Conservation (phyloP, 2,329 filamentous ascomycete genomes). For the Cordyceps tenuipes region DNA sequence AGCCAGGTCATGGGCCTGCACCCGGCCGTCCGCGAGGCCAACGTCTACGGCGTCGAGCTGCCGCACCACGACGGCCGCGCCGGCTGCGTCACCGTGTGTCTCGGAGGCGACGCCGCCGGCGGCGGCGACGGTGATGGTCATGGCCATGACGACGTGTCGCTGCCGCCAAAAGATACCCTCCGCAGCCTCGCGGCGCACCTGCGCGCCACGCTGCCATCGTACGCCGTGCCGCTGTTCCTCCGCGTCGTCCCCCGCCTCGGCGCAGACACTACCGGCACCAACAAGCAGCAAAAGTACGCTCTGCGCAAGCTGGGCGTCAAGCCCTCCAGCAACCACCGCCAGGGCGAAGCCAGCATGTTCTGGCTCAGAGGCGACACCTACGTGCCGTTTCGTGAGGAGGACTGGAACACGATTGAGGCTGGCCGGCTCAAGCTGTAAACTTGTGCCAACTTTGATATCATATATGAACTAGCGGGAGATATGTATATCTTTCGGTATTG, state of each 20-base stretch:
- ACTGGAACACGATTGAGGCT: constrained; percentile 60
- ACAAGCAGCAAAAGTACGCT: constrained; percentile 77
- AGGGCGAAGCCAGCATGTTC: constrained; percentile 38
- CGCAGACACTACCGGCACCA: constrained; percentile 67
- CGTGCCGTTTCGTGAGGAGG: constrained; percentile 52
- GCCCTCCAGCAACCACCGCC: constrained; percentile 29
- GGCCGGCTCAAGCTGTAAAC: constrained; percentile 63
- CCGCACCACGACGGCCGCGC: constrained; percentile 78
- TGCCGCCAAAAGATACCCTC: constrained; percentile 50
- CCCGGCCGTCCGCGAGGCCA: constrained; percentile 63
- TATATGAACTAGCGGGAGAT: not conserved
- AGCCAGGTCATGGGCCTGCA: constrained; percentile 62
- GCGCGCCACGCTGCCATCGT: constrained; percentile 53
- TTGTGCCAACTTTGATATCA: not conserved
- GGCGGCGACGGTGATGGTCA: too few relatives aligned
- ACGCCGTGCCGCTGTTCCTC: constrained; percentile 71
- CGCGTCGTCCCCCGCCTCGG: constrained; percentile 50
- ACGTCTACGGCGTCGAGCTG: constrained; percentile 75
- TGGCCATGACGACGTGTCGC: constrained; percentile 16
- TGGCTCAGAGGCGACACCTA: constrained; percentile 65
- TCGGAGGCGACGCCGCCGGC: constrained; percentile 28
- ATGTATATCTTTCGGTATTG: not conserved
- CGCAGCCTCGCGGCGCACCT: constrained; percentile 53
- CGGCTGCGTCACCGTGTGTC: constrained; percentile 65
- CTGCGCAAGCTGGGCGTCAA: constrained; percentile 68